Conservation (phyloP, 345 rosid genomes). For the Brassica incana region DNA sequence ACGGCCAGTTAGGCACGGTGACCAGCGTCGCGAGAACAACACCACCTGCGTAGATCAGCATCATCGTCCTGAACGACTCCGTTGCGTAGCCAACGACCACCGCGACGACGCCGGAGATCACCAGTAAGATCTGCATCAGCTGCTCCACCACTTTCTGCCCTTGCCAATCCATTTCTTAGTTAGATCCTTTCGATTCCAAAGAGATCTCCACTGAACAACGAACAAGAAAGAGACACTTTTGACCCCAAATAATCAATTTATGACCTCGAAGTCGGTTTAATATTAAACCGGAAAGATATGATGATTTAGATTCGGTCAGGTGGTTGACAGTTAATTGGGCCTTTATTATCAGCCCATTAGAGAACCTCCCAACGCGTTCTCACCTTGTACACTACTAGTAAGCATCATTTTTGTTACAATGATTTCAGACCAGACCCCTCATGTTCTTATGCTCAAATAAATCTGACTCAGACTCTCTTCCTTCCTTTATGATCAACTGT, state of each 20-base stretch:
- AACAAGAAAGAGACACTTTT: too few species aligned
- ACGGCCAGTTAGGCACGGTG: conserved; percentile 92
- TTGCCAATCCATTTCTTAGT: conserved; percentile 85
- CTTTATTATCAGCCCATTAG: background rate
- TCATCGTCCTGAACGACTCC: conserved; percentile 79
- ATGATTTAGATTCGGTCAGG: background rate
- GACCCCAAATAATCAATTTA: background rate
- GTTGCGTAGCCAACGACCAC: conserved; percentile 50
- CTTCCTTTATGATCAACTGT: too few species aligned
- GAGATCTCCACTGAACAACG: background rate
- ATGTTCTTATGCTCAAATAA: too few species aligned
- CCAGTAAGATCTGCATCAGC: conserved; percentile 82
- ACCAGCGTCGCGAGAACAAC: conserved; percentile 66
- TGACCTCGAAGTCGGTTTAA: background rate
- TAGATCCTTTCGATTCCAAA: background rate
- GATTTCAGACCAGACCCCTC: too few species aligned
- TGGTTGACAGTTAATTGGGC: background rate
- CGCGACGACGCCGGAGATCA: conserved; percentile 60
- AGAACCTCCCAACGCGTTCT: background rate
- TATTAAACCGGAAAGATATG: background rate
- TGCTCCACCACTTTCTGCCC: conserved; percentile 96
- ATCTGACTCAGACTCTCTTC: too few species aligned
- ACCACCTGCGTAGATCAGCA: conserved; percentile 68
- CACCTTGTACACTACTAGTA: background rate
- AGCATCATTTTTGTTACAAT: background rate